phyloP scores from a whole-genome alignment of 495 filamentous ascomycete species.

The Lepidopterella palustris region DNA sequence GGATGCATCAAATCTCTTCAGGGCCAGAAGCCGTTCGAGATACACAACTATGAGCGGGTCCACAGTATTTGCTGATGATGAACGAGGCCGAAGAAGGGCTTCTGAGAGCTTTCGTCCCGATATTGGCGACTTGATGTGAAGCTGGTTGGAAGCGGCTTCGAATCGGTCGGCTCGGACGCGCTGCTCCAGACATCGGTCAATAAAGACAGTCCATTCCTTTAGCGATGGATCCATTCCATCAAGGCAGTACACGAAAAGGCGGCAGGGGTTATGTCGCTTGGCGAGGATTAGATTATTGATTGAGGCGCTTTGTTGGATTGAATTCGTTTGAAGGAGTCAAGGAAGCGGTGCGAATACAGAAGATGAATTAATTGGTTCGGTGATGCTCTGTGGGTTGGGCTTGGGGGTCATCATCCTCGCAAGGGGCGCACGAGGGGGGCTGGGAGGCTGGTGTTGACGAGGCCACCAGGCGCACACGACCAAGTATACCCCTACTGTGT shows the following conservation, averaged over 20 bases:
- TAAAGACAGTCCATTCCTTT: conserved; percentile 45
- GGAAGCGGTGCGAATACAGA: conserved; percentile 13
- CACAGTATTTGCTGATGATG: conserved; percentile 44
- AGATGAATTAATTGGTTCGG: conserved; percentile 9
- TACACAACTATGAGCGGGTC: conserved; percentile 62
- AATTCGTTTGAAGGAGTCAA: conserved; percentile 2
- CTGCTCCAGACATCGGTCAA: conserved; percentile 40
- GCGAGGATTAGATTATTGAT: neutral
- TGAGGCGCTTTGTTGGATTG: neutral
- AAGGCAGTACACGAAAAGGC: conserved; percentile 4
- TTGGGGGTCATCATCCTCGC: too few species aligned
- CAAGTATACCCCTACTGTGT: too few species aligned
- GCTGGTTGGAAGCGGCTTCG: conserved; percentile 35
- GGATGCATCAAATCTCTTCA: conserved; percentile 47
- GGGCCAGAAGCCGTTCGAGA: conserved; percentile 52
- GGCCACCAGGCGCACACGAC: too few species aligned
- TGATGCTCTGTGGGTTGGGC: neutral
- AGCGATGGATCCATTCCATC: conserved; percentile 22
- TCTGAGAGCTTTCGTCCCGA: conserved; percentile 48
- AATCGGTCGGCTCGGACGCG: conserved; percentile 46
- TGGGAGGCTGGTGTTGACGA: too few species aligned
- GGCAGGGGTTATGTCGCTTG: neutral
- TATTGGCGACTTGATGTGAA: conserved; percentile 42
- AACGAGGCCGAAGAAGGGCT: conserved; percentile 51
- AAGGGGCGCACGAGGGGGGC: too few species aligned